Evolutionary conservation across 192 early-diverging fungal species (phyloP).

Genomic region (Geranomyces variabilis): DNA sequence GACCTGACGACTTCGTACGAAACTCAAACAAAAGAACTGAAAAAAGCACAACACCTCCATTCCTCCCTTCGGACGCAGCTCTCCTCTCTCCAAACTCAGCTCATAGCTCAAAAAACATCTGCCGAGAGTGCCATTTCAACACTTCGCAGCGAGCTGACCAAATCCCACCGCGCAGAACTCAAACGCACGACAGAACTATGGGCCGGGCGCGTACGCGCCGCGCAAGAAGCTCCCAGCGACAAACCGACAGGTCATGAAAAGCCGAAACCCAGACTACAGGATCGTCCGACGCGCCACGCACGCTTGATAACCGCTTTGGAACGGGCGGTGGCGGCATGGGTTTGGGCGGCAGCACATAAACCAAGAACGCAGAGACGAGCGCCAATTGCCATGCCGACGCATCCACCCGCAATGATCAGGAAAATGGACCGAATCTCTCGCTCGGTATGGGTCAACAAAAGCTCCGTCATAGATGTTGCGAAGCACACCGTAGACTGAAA

Average conservation of each 20-base stretch:
- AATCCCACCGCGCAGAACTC: neutral
- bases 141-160: neutral
- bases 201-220: neutral
- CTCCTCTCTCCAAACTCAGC: neutral
- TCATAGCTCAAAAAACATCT: neutral
- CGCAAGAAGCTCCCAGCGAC: neutral
- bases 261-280: no score
- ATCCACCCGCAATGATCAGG: neutral
- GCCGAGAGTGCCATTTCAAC: neutral
- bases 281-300: neutral
- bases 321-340: conserved; percentile 6
- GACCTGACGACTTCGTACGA: neutral
- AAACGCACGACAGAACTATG: neutral
- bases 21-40: neutral
- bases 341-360: neutral
- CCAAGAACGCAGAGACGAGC: neutral
- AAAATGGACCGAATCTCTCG: conserved; percentile 7
- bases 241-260: no score
- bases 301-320: neutral
- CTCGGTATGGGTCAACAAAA: neutral
- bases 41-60: neutral
- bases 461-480: neutral
- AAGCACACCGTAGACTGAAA: neutral
- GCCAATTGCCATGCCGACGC: neutral
- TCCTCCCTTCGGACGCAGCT: neutral